Percentiles rank a stretch among this genome's conserved stretches.
These are phyloP conservation scores for Cyamopsis tetragonoloba DNA, from an alignment of 306 rosid species.

Conservation along the genomic window DNA sequence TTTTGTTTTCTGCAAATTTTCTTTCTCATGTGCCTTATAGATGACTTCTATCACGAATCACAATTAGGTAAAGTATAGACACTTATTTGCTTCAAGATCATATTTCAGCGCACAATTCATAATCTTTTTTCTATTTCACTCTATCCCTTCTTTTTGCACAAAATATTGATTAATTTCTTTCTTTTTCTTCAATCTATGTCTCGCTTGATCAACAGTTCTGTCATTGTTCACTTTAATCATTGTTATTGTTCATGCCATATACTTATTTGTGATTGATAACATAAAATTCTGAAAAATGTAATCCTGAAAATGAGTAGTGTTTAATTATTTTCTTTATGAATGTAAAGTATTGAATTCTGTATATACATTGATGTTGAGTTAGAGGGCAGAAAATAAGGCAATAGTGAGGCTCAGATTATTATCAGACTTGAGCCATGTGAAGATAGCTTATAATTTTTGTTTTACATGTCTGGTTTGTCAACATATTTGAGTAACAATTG, in stretches of 20 bases:
- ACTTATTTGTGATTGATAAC: not conserved
- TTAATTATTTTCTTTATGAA: not conserved
- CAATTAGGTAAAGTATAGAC: not conserved
- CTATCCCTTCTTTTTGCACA: not conserved
- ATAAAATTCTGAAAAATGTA: not conserved
- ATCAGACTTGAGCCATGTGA: not conserved
- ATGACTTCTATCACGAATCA: too few species aligned
- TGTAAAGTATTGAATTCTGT: not conserved
- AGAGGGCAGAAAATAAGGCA: not conserved
- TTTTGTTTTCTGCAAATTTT: too few species aligned
- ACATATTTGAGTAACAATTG: not conserved
- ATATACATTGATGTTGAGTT: not conserved
- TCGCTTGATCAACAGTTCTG: not conserved
- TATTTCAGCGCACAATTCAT: too few species aligned
- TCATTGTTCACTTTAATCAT: not conserved
- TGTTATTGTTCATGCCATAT: too few species aligned
- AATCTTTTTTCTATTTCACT: not conserved
- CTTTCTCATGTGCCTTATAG: not conserved
- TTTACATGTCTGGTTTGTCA: not conserved
- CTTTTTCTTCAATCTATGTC: not conserved
- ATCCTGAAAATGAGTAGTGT: not conserved
- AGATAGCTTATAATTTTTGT: not conserved
- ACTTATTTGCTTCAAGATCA: not conserved
- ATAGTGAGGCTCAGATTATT: not conserved
- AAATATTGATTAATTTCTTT: not conserved